A percentile compares a stretch with the other conserved stretches of the same genome.
These are phyloP conservation scores for Backusella liffmaniae DNA, from an alignment of 192 early-diverging fungal genomes.

Conservation along the genomic window DNA sequence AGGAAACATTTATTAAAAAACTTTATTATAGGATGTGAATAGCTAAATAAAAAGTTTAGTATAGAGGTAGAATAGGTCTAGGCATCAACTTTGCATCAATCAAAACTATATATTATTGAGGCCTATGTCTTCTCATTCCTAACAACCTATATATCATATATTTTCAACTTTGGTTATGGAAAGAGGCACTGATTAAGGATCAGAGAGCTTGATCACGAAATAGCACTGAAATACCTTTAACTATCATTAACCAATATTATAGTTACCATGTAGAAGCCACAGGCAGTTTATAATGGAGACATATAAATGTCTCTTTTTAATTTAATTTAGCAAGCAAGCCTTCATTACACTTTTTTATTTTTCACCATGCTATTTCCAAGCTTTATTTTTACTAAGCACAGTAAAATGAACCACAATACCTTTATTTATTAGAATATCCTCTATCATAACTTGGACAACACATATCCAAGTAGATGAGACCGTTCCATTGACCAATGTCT, in stretches of 20 bases:
- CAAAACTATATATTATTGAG: background rate
- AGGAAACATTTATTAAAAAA: background rate
- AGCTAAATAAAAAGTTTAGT: background rate
- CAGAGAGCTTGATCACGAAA: background rate
- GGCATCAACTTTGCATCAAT: background rate
- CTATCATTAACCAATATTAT: background rate
- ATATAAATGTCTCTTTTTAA: background rate
- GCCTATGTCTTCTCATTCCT: background rate
- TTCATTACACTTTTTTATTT: background rate
- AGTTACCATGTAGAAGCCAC: background rate
- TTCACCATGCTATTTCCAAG: background rate
- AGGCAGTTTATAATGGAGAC: background rate
- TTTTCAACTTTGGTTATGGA: background rate
- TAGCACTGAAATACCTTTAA: background rate
- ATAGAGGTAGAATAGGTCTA: background rate
- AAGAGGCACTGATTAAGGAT: background rate
- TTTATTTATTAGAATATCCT: conserved; percentile 12
- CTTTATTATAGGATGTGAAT: too few species aligned
- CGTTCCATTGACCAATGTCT: conserved; percentile 22
- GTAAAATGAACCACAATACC: background rate
- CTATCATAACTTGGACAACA: conserved; percentile 20
- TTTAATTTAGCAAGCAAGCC: background rate
- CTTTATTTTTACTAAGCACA: background rate
- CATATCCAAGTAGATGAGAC: conserved; percentile 13
- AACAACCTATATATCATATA: background rate